These are phyloP conservation scores for Coniochaeta pulveracea DNA, from an alignment of 2,329 filamentous ascomycete genomes.

Conservation along the genomic window DNA sequence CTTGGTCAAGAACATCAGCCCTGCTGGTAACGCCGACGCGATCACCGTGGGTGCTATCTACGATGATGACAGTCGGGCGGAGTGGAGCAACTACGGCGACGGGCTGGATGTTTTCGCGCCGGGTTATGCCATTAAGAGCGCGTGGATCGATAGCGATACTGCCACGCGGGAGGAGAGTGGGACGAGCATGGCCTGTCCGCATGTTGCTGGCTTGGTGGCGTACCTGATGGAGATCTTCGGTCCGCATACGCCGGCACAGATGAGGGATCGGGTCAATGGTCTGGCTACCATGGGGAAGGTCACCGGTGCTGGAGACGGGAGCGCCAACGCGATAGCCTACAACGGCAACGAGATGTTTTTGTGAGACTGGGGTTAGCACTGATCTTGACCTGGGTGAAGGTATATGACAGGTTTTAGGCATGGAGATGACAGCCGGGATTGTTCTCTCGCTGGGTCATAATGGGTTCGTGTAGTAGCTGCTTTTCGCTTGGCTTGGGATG, in stretches of 20 bases:
- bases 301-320: conserved; percentile 6
- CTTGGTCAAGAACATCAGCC: conserved; percentile 5
- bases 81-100: conserved; percentile 22
- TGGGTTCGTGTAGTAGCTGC: too few species aligned
- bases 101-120: conserved; percentile 30
- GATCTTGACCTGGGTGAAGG: too few species aligned
- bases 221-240: conserved; percentile 37
- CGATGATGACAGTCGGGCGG: conserved; percentile 12
- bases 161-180: conserved; percentile 24
- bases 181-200: conserved; percentile 31
- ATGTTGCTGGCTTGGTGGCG: conserved; percentile 28
- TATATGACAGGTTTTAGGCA: too few species aligned
- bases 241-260: conserved; percentile 15
- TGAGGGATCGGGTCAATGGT: conserved; percentile 6
- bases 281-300: conserved; percentile 7
- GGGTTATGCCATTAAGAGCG: conserved; percentile 24
- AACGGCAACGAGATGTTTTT: conserved; percentile 8
- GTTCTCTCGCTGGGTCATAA: too few species aligned
- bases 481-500: too few species aligned
- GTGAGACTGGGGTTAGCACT: not conserved
- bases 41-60: conserved; percentile 21
- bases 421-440: too few species aligned
- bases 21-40: conserved; percentile 15
- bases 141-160: conserved; percentile 28
- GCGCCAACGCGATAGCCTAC: conserved; percentile 10